Base-by-base conservation (phyloP, 768 basidiomycete genomes). In the Vararia minispora region DNA sequence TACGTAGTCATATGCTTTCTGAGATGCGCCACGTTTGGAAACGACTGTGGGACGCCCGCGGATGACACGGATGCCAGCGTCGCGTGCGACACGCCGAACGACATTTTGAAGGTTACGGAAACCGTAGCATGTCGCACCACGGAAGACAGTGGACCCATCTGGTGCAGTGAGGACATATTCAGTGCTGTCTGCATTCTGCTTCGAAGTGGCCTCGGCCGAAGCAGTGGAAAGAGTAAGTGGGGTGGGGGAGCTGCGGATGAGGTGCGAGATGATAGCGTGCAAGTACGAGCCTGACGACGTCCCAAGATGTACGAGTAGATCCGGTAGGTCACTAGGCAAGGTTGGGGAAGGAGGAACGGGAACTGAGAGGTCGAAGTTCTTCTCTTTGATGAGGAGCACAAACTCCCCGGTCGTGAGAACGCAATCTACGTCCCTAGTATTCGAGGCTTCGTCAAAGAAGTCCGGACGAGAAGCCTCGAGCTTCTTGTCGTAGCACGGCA, bases 401-500 rank as follows among this genome's bases (percentile, higher is more conserved):
- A 98, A 70, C 57, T 98, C 95, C 23, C 90, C 94, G 0, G 95
- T 98, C 10, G 95, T 97, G 45, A 98, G 74, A 18, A 99, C 95
- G 55, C 92, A 95, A 59, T 98, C 95, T 31, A 97, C 88, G 49
- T 98, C 94, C 39, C 92, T 69, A 8, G 89, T 90, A 27, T 79
- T 68, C 58, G 88, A 82, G 2, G 72, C 48, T 6, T 82, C 79
- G 44, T 79, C 77, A 54, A 88, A 89, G 54, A 98, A 99, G 54
- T 99, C 92, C 33, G 79, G 74, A 20, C 95, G 73, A 7, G 92
- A 97, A 0, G 95, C 95, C 60, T 99, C 95, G 12, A 99, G 76
- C 55, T 99, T 99, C 63, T 98, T 98, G 70, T 99, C 95, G 60
- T 98, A 98, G 59, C 95, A 99, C 0, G 95, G 94, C 92, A 98